These are phyloP conservation scores for Dissoconium aciculare DNA, from an alignment of 2,329 filamentous ascomycete species.

Conservation along the genomic window DNA sequence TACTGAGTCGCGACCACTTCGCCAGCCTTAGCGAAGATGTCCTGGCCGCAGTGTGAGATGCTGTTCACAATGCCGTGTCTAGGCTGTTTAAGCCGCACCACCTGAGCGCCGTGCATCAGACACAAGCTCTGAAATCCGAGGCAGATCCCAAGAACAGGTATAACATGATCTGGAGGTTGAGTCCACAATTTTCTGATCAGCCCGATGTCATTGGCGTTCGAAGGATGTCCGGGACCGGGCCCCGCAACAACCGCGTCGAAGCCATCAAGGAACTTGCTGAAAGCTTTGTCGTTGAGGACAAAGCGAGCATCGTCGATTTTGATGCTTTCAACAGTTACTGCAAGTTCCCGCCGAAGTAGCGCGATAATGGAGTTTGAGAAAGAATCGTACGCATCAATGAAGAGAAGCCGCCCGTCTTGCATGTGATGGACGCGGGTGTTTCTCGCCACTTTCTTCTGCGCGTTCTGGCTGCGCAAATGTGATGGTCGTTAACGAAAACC, in stretches of 20 bases:
- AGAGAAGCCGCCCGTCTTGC: slow-evolving; percentile 43
- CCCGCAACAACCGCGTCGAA: slow-evolving; percentile 83
- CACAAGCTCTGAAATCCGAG: slow-evolving; percentile 77
- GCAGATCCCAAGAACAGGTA: slow-evolving; percentile 79
- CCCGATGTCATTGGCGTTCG: slow-evolving; percentile 59
- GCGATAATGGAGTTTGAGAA: slow-evolving; percentile 92
- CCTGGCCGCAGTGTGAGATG: slow-evolving; percentile 44
- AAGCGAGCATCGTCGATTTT: slow-evolving; percentile 44
- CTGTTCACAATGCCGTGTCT: slow-evolving; percentile 67
- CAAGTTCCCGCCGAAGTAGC: slow-evolving; percentile 55
- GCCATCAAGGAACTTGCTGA: slow-evolving; percentile 33
- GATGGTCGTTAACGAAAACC: too few species aligned
- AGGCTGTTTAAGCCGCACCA: slow-evolving; percentile 54
- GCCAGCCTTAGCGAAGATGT: slow-evolving; percentile 51
- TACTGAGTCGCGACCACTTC: slow-evolving; percentile 61
- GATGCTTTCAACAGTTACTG: slow-evolving; percentile 44
- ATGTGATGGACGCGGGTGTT: slow-evolving; percentile 10
- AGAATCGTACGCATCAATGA: slow-evolving; percentile 91
- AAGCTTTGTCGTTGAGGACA: slow-evolving; percentile 23
- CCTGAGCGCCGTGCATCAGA: slow-evolving; percentile 48
- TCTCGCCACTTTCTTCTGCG: too few species aligned
- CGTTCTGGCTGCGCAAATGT: too few species aligned
- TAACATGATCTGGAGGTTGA: slow-evolving; percentile 40
- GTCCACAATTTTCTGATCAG: slow-evolving; percentile 65
- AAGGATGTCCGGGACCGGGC: slow-evolving; percentile 75